Conservation (phyloP, 1,284 basidiomycete genomes). For the Cutaneotrichosporon dermatis region DNA sequence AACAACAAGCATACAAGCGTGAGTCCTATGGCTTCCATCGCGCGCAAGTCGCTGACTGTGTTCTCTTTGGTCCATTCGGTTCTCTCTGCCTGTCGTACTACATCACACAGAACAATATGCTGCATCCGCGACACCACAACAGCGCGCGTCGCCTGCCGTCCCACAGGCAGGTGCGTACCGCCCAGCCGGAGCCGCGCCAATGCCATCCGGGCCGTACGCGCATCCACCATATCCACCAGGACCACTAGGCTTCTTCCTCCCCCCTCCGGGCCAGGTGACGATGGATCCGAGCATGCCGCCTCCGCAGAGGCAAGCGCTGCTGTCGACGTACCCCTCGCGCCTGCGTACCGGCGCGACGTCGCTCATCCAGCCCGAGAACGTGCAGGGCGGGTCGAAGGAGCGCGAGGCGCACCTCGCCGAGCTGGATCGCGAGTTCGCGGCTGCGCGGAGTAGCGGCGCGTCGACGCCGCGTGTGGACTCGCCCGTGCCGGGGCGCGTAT, state of each 20-base stretch:
- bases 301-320: slow-evolving; percentile 61
- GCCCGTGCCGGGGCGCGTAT: slow-evolving; percentile 20
- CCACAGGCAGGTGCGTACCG: neutral
- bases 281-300: slow-evolving; percentile 29
- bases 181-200: neutral
- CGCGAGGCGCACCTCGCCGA: slow-evolving; percentile 39
- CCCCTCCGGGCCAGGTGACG: slow-evolving; percentile 42
- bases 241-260: slow-evolving; percentile 36
- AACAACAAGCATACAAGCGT: slow-evolving; percentile 9
- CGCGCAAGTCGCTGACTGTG: neutral
- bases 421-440: slow-evolving; percentile 30
- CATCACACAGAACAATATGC: too few relatives aligned
- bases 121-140: too few relatives aligned
- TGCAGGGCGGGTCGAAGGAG: slow-evolving; percentile 50
- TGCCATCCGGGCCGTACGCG: neutral
- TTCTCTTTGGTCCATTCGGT: neutral
- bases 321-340: slow-evolving; percentile 84
- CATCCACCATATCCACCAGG: slow-evolving; percentile 30
- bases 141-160: neutral
- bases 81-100: neutral
- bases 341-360: slow-evolving; percentile 85
- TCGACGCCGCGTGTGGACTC: slow-evolving; percentile 38
- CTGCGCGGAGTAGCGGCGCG: slow-evolving; percentile 17
- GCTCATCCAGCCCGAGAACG: slow-evolving; percentile 79
- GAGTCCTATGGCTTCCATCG: neutral